These are phyloP conservation scores for Juglanconis sp. DNA, from an alignment of 2,329 filamentous ascomycete species.

Conservation along the genomic window DNA sequence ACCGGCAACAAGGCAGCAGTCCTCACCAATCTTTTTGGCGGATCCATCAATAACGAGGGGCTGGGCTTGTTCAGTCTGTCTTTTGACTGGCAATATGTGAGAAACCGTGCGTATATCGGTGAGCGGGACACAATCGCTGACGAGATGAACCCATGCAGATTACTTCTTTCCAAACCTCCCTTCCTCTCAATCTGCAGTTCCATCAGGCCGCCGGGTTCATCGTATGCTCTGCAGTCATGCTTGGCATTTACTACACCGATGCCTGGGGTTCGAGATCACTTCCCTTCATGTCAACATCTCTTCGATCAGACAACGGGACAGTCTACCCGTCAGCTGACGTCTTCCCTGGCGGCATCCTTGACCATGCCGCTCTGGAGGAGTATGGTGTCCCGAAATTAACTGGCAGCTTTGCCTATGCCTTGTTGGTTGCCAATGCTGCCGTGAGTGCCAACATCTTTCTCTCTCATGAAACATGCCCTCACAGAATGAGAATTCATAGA, in stretches of 20 bases:
- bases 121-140: conserved; percentile 1
- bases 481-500: conserved; percentile 30
- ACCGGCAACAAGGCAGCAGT: conserved; percentile 41
- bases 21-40: conserved; percentile 50
- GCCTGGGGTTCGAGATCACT: conserved; percentile 42
- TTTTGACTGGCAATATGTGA: conserved; percentile 55
- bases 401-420: conserved; percentile 48
- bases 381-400: conserved; percentile 46
- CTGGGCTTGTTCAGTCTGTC: conserved; percentile 46
- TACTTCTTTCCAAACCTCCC: conserved; percentile 49
- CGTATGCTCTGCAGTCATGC: conserved; percentile 47
- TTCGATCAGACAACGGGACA: conserved; percentile 38
- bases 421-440: conserved; percentile 57
- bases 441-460: conserved; percentile 31
- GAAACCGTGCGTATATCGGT: conserved; percentile 22
- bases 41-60: conserved; percentile 49
- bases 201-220: conserved; percentile 45
- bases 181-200: conserved; percentile 48
- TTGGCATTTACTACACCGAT: conserved; percentile 50
- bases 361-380: conserved; percentile 36
- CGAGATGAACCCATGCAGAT: conserved; percentile 34
- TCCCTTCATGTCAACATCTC: conserved; percentile 54
- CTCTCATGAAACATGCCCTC: background rate
- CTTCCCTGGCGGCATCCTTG: conserved; percentile 39
- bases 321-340: conserved; percentile 38